Base-by-base conservation (phyloP, 805 yeast genomes). In the Schwanniomyces pseudopolymorphus region DNA sequence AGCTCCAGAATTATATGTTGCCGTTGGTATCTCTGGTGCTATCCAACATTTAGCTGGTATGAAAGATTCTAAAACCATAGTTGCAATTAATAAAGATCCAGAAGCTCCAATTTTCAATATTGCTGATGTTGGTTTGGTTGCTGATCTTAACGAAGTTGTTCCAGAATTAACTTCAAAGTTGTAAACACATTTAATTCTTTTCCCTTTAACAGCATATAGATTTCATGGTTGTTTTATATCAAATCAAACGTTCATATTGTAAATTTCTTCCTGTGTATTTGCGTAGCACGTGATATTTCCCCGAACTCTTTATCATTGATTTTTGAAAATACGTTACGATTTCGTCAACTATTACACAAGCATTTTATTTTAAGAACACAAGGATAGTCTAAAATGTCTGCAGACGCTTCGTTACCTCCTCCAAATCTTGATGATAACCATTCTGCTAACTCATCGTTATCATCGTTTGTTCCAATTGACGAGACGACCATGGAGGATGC, bases 41-140 rank as follows among this genome's bases (percentile, higher is more conserved):
- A 92, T 92, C 60, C 99, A 92, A 72, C 99, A 92, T 70, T 74
- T 94, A 60, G 99, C 99, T 1, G 99, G 99, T 54, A 92, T 92
- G 97, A 92, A 91, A 70, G 97, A 92, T 64, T 80, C 97, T 37
- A 92, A 90, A 72, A 82, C 84, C 28, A 89, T 92, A 65, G 97
- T 90, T 26, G 96, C 97, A 33, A 88, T 92, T 50, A 92, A 92
- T 71, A 92, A 89, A 69, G 97, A 91, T 66, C 88, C 87, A 46
- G 97, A 92, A 50, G 90, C 96, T 8, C 95, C 99, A 2, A 89
- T 92, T 42, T 91, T 89, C 76, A 89, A 87, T 56, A 81, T 86
- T 43, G 94, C 98, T 14, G 98, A 94, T 67, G 72, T 85, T 49
- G 95, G 96, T 4, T 71, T 94, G 45, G 94, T 89, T 40, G 97